Conservation (phyloP, 1,284 basidiomycete genomes). For the Ustilago lituana region DNA sequence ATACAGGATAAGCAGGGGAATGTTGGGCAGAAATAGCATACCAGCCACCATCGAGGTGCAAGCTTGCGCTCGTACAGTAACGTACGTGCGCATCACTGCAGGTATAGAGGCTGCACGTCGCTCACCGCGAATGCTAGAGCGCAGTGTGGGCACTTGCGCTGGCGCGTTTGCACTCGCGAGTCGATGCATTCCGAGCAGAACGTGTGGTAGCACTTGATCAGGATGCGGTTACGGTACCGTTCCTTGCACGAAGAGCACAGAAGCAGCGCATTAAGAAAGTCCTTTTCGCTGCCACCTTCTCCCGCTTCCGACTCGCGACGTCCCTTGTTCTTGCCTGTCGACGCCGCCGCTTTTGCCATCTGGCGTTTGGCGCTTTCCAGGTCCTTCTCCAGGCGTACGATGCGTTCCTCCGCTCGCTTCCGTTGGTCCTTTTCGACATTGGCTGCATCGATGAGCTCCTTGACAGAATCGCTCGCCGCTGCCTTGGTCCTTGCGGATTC, state of each 20-base stretch:
- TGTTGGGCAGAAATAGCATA: no score
- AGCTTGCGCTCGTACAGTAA: no score
- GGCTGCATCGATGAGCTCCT: constrained; percentile 45
- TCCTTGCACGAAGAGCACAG: constrained; percentile 91
- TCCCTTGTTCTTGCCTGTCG: constrained; percentile 59
- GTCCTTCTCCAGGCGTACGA: constrained; percentile 53
- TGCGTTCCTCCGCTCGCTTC: constrained; percentile 51
- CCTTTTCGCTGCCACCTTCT: constrained; percentile 60
- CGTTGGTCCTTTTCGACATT: constrained; percentile 38
- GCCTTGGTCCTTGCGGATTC: constrained; percentile 39
- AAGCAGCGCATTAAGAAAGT: constrained; percentile 80
- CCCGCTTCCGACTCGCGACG: constrained; percentile 31
- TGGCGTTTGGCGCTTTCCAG: constrained; percentile 52
- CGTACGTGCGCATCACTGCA: constrained; percentile 40
- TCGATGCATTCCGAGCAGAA: constrained; percentile 91
- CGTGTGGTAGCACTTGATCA: constrained; percentile 94
- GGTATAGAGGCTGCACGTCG: constrained; percentile 86
- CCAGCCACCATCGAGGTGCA: no score
- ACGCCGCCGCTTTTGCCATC: constrained; percentile 51
- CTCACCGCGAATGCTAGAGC: constrained; percentile 83
- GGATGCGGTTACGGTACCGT: constrained; percentile 83
- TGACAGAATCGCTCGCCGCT: constrained; percentile 48
- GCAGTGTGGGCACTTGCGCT: constrained; percentile 95
- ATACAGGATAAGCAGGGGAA: neutral
- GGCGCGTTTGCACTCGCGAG: constrained; percentile 84